Base-by-base conservation (phyloP, 1,284 basidiomycete genomes). In the Tremellales sp. region DNA sequence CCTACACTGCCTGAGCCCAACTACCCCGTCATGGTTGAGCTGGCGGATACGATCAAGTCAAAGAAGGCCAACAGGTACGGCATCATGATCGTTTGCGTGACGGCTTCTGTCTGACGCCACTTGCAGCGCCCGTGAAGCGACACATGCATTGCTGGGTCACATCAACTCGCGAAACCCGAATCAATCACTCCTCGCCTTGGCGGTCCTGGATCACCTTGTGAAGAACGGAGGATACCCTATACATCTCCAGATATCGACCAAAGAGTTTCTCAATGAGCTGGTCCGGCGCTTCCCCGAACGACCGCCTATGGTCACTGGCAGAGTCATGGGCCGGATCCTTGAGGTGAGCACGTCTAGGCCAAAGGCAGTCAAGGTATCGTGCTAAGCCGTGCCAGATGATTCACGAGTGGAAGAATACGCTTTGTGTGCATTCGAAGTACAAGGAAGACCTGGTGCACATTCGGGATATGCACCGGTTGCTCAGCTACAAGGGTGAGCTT, bases 211-310 rank as follows among this genome's bases (percentile, higher is more conserved):
- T 71, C 92, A 90, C 12, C 84, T 99, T 44, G 88, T 97, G 46
- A 89, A 93, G 70, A 86, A 89, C 43, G 97, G 93, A 69, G 94
- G 94, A 63, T 98, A 98, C 75, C 85, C 93, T 0, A 87, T 98
- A 54, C 94, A 98, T 67, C 84, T 99, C 22, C 94, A 98, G 73
- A 88, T 98, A 61, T 81, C 88, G n/a, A 98, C 96, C 22, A 98
- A 99, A 70, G 96, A 97, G 70, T 99, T 98, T 67, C 80, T 98
- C 19, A 98, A 99, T 74, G 94, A 97, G 73, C 86, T 99, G 65
- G 96, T 99, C 23, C 85, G 93, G 40, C 82, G 94, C 53, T 98
- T 99, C 73, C 96, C 96, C 8, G 96, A 99, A 75, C 83, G 94
- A 37, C 94, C 94, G 3, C 94, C 96, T 1, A 87, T 90, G 8